These are phyloP conservation scores for Monosporascus sp. DNA, from an alignment of 2,329 filamentous ascomycete genomes.

Conservation along the genomic window DNA sequence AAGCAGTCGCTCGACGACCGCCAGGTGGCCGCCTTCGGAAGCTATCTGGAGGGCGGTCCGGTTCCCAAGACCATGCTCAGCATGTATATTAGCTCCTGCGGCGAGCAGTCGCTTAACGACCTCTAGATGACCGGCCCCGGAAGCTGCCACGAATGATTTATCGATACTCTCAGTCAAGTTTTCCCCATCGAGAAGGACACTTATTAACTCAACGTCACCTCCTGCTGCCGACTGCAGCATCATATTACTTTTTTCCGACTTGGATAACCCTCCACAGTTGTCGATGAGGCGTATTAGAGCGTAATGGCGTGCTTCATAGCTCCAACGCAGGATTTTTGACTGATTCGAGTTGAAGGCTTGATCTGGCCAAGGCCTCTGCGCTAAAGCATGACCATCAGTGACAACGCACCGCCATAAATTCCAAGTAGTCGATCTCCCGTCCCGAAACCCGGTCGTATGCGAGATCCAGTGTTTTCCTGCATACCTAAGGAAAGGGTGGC, in stretches of 20 bases:
- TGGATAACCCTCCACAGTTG: too few species aligned
- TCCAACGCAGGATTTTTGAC: neutral
- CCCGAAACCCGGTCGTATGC: slow-evolving; percentile 7
- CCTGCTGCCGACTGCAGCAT: too few species aligned
- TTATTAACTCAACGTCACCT: too few species aligned
- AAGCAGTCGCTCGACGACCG: too few species aligned
- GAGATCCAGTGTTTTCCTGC: slow-evolving; percentile 9
- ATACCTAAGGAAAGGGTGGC: slow-evolving; percentile 6
- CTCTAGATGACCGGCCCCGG: neutral
- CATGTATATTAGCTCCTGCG: neutral
- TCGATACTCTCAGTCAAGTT: too few species aligned
- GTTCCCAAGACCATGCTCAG: too few species aligned
- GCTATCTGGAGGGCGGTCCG: too few species aligned
- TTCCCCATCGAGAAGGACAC: too few species aligned
- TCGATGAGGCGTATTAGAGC: neutral
- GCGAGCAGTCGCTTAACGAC: neutral
- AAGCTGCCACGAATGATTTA: neutral
- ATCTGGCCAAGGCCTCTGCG: neutral
- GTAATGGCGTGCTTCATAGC: neutral
- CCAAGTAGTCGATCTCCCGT: slow-evolving; percentile 4
- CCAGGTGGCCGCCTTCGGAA: too few species aligned
- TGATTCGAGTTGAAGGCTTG: neutral
- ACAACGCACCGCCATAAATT: slow-evolving; percentile 2
- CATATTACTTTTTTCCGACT: too few species aligned
- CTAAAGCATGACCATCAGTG: neutral